Base-by-base conservation (phyloP, 768 basidiomycete genomes). In the Boletellus ananiceps region DNA sequence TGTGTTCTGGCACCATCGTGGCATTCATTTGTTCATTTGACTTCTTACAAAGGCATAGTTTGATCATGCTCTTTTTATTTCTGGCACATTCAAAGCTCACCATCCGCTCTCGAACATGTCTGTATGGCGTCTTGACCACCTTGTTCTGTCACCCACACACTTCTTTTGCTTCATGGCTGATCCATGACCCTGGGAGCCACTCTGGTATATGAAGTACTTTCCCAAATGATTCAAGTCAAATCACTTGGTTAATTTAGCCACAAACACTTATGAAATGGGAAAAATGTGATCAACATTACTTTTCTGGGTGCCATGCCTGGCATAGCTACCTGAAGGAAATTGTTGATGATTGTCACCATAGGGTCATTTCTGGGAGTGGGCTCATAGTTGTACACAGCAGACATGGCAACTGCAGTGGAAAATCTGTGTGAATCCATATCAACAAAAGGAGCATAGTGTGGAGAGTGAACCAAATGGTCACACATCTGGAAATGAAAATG, bases 131-230 rank as follows among this genome's bases (percentile, higher is more conserved):
- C 18, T 60, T 57, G 48, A 31, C 48, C 50, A 39, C 25, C 33
- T 16, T 40, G 13, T 25, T 27, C 27, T 32, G 37, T 42, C 12
- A 25, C 13, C 36, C 19, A 15, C 12, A 8, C 1, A 47, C 56
- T 11, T 32, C 32, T 11, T 5, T 47, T 13, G 72, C 71, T 18
- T 64, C 58, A 18, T 59, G 59, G 55, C 71, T 69, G 54, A 74
- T 68, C n/a, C 50, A 50, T 4, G 71, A 69, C 5, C 71, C 70
- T 8, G 75, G 74, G 40, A 72, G 55, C 73, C 73, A 75, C 15
- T 58, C 65, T 57, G 53, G 52, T 12, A 52, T 9, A 39, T 38
- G 15, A 13, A 37, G 38, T 15, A 59, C 58, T 55, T 39, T 38
- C n/a, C 11, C 9, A 14, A 8, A 14, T 16, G 4, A 46, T 11